Evolutionary conservation across 106 monocot genomes (phyloP).

Genomic region (Allium fistulosum): DNA sequence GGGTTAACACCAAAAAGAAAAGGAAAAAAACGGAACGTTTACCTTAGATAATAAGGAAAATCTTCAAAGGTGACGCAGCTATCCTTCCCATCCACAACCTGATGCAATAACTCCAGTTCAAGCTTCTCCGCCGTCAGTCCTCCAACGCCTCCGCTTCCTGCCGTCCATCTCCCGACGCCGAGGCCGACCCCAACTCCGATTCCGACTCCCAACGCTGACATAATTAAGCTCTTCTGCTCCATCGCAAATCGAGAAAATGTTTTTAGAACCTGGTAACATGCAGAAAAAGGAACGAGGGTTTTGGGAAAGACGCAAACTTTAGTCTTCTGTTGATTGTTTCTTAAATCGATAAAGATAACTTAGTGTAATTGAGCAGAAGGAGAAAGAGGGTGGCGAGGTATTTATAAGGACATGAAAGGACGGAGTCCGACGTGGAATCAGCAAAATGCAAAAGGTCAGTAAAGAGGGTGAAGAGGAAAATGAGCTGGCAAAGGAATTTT

Average conservation of each 20-base stretch:
- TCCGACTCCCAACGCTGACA: slow-evolving; percentile 54
- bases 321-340: neutral
- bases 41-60: slow-evolving; percentile 87
- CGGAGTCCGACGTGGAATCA: neutral
- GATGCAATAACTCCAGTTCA: slow-evolving; percentile 49
- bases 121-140: slow-evolving; percentile 31
- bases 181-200: slow-evolving; percentile 63
- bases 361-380: neutral
- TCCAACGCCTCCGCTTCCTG: neutral
- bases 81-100: slow-evolving; percentile 51
- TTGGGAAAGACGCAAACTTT: neutral
- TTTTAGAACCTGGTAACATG: neutral
- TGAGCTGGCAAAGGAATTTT: neutral
- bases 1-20: too few relatives aligned
- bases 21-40: neutral
- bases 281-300: neutral
- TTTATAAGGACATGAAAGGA: neutral
- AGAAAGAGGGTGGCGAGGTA: neutral
- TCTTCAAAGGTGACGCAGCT: slow-evolving; percentile 61
- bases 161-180: slow-evolving; percentile 33
- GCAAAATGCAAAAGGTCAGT: neutral
- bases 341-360: neutral
- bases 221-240: slow-evolving; percentile 60
- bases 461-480: neutral
- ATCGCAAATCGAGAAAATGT: slow-evolving; percentile 13